These are phyloP conservation scores for Coffea humblotiana DNA, from an alignment of 305 asterid species.

Conservation along the genomic window DNA sequence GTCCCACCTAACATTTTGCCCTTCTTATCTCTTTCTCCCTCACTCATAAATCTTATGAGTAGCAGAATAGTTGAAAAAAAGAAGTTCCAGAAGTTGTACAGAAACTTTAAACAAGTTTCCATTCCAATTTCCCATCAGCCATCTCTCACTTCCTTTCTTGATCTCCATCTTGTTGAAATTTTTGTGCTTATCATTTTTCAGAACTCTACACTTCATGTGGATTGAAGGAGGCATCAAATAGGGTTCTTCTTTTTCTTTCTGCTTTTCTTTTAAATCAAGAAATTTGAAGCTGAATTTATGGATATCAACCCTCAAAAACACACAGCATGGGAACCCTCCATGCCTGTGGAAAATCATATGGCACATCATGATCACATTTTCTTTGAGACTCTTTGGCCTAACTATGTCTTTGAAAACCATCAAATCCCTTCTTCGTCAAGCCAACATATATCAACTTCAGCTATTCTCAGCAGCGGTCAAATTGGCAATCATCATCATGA, in stretches of 20 bases:
- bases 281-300: conserved; percentile 19
- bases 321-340: conserved; percentile 33
- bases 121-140: conserved; percentile 3
- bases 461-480: neutral
- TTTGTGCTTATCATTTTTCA: neutral
- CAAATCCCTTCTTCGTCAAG: conserved; percentile 21
- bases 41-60: no score
- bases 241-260: neutral
- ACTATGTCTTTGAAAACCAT: conserved; percentile 17
- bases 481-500: neutral
- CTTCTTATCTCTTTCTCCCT: neutral
- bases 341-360: conserved; percentile 26
- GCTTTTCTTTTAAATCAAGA: neutral
- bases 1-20: conserved; percentile 5
- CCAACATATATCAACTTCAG: conserved; percentile 3
- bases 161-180: neutral
- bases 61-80: conserved; percentile 1
- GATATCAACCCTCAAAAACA: conserved; percentile 42
- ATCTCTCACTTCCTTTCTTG: conserved; percentile 9
- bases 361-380: conserved; percentile 18
- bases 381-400: conserved; percentile 34
- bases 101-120: conserved; percentile 15
- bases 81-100: conserved; percentile 20
- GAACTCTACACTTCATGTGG: conserved; percentile 8
- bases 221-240: conserved; percentile 1